Evolutionary conservation across 2,329 filamentous ascomycete genomes (phyloP).

Genomic region (Curvularia verruculosa): DNA sequence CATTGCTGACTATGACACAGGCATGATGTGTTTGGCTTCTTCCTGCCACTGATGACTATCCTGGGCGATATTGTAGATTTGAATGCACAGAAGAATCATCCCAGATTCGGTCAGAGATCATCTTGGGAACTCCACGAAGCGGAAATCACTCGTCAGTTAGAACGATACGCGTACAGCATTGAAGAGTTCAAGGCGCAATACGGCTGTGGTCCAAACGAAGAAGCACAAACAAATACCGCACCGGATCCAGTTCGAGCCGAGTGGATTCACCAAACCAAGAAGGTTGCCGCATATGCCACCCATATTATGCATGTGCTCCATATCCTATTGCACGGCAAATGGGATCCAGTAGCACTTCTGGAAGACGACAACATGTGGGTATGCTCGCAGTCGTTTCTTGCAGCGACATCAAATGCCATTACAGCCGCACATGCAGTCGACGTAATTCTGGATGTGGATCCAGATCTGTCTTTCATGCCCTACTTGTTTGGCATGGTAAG

Average conservation of each 20-base stretch:
- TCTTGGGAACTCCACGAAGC: slow-evolving; percentile 79
- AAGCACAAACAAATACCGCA: slow-evolving; percentile 44
- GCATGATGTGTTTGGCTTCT: slow-evolving; percentile 90
- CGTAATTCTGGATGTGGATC: slow-evolving; percentile 86
- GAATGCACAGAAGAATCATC: slow-evolving; percentile 86
- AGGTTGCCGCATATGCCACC: slow-evolving; percentile 86
- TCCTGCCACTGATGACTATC: slow-evolving; percentile 90
- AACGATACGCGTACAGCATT: slow-evolving; percentile 80
- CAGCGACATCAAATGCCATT: slow-evolving; percentile 85
- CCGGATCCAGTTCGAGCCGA: slow-evolving; percentile 62
- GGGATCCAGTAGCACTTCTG: slow-evolving; percentile 88
- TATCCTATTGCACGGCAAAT: slow-evolving; percentile 86
- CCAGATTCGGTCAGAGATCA: slow-evolving; percentile 75
- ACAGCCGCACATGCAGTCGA: slow-evolving; percentile 85
- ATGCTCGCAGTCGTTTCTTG: slow-evolving; percentile 83
- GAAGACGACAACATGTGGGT: slow-evolving; percentile 96
- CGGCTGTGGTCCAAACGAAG: slow-evolving; percentile 41
- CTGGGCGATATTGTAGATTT: slow-evolving; percentile 90
- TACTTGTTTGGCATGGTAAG: slow-evolving; percentile 86
- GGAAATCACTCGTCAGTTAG: slow-evolving; percentile 80
- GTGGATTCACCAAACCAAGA: slow-evolving; percentile 81
- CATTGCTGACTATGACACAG: slow-evolving; percentile 13
- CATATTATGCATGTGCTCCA: slow-evolving; percentile 95
- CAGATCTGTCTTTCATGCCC: slow-evolving; percentile 91
- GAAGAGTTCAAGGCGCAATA: slow-evolving; percentile 66